Percentiles rank a stretch among this genome's conserved stretches.
These are phyloP conservation scores for Ogataea siamensis DNA, from an alignment of 805 yeast genomes.

Conservation along the genomic window DNA sequence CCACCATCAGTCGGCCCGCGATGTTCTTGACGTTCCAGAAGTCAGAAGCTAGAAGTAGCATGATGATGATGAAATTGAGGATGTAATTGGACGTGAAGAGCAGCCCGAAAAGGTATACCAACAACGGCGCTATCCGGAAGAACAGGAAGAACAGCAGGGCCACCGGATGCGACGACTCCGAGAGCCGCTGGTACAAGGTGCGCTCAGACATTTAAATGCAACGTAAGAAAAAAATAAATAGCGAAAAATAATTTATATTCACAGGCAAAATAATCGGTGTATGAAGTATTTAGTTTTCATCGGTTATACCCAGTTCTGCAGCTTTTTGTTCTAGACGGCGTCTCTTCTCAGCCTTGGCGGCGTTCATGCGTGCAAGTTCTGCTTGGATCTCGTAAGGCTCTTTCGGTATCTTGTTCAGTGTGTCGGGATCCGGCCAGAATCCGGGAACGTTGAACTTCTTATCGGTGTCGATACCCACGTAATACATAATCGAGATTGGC, in stretches of 20 bases:
- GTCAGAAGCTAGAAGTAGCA: conserved; percentile 79
- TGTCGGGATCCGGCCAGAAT: conserved; percentile 95
- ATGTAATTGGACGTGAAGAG: conserved; percentile 66
- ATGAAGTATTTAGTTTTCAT: conserved; percentile 49
- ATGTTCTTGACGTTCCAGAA: conserved; percentile 94
- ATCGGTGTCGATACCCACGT: conserved; percentile 88
- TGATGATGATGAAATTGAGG: conserved; percentile 73
- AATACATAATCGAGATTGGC: conserved; percentile 91
- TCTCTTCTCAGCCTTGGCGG: conserved; percentile 72
- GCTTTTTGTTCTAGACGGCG: conserved; percentile 70
- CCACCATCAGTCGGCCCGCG: conserved; percentile 85
- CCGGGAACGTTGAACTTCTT: conserved; percentile 87
- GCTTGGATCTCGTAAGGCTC: conserved; percentile 90
- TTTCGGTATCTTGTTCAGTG: conserved; percentile 87
- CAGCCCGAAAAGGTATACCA: conserved; percentile 68
- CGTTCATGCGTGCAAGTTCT: conserved; percentile 82
- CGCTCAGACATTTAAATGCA: conserved; percentile 13
- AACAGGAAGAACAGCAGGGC: conserved; percentile 64
- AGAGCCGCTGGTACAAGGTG: conserved; percentile 45
- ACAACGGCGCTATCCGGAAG: conserved; percentile 61
- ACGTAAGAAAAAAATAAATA: conserved; percentile 7
- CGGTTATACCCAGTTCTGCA: conserved; percentile 60
- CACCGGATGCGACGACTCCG: conserved; percentile 80
- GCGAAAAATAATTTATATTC: conserved; percentile 6
- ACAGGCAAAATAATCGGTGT: conserved; percentile 1